phyloP scores from a whole-genome alignment of 2,329 filamentous ascomycete species.

The Gaeumannomyces sp. region DNA sequence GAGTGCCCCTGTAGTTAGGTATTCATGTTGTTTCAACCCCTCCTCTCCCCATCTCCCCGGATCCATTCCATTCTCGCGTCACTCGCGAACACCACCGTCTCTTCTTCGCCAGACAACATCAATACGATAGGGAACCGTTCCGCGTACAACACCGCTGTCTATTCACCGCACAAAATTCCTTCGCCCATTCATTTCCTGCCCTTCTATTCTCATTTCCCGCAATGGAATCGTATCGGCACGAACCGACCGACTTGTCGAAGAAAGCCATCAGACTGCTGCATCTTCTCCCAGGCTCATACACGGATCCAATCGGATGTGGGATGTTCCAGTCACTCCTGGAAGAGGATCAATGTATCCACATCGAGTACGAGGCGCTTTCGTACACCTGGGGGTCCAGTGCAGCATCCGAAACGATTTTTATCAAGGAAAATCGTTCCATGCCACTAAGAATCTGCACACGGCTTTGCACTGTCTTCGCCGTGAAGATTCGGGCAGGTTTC shows the following conservation, averaged over 20 bases:
- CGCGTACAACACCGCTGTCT: too few species aligned
- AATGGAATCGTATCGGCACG: not conserved
- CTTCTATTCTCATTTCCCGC: too few species aligned
- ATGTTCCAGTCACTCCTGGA: constrained; percentile 13
- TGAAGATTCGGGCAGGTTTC: not conserved
- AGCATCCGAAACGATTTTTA: not conserved
- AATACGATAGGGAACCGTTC: too few species aligned
- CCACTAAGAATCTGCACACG: not conserved
- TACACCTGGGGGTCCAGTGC: constrained; percentile 15
- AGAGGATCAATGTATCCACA: constrained; percentile 2
- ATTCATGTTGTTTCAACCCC: too few species aligned
- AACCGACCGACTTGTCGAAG: constrained; percentile 1
- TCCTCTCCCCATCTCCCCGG: too few species aligned
- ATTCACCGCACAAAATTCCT: too few species aligned
- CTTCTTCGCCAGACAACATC: too few species aligned
- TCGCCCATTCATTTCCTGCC: too few species aligned
- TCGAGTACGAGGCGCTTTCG: constrained; percentile 17
- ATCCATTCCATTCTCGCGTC: too few species aligned
- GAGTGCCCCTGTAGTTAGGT: too few species aligned
- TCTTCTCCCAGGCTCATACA: not conserved
- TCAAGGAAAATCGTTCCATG: constrained; percentile 3
- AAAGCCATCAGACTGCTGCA: constrained; percentile 2
- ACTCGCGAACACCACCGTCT: too few species aligned
- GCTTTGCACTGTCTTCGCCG: not conserved
- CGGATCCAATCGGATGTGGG: constrained; percentile 12